A percentile compares a stretch with the other conserved stretches of the same genome.
phyloP scores from a whole-genome alignment of 345 rosid genomes.

The Gossypioides kirkii region DNA sequence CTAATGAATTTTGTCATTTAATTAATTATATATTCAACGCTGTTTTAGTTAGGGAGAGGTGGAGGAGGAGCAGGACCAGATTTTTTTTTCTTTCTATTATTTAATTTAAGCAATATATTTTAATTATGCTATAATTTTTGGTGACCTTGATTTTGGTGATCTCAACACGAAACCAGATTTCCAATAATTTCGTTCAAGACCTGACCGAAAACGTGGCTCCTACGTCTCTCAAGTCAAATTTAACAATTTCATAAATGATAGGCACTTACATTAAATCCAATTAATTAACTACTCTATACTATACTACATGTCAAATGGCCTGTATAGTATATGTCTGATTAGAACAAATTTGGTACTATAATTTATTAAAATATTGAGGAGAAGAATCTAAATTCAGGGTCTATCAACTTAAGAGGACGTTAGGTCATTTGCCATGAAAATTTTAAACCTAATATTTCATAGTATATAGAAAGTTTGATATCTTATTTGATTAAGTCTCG shows the following conservation, averaged over 20 bases:
- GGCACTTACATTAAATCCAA: background rate
- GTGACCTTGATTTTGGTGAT: constrained; percentile 1
- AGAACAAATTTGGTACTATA: background rate
- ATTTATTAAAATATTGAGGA: background rate
- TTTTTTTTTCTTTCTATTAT: background rate
- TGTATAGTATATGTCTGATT: background rate
- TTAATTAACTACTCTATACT: background rate
- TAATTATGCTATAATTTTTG: background rate
- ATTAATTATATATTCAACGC: background rate
- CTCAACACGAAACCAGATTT: constrained; percentile 6
- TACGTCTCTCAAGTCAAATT: constrained; percentile 20
- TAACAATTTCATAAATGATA: background rate
- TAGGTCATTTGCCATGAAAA: background rate
- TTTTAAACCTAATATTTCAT: background rate
- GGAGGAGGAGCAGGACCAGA: background rate
- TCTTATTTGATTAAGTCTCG: too few species aligned
- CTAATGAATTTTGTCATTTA: background rate
- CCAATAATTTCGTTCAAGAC: constrained; percentile 6
- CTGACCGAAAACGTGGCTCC: background rate
- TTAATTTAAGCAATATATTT: background rate
- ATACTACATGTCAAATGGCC: background rate
- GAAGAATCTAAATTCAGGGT: background rate
- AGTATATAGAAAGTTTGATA: too few species aligned
- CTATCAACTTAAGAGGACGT: background rate
- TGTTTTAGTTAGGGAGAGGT: too few species aligned